Evolutionary conservation across 306 rosid genomes (phyloP).

Genomic region (Ziziphus jujuba): DNA sequence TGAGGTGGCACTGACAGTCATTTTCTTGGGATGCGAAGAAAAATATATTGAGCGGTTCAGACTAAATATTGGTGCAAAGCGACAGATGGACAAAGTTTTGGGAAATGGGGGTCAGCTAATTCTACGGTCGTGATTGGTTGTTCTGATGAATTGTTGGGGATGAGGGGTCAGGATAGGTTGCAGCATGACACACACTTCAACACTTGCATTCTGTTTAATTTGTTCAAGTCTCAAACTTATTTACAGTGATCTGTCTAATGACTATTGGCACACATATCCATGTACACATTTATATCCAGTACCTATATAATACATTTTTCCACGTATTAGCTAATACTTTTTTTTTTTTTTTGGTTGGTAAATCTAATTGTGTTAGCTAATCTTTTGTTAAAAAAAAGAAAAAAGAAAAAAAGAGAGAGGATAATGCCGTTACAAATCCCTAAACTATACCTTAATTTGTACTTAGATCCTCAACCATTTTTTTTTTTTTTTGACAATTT

Average conservation of each 20-base stretch:
- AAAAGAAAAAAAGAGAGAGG: too few species aligned
- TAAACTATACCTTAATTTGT: too few species aligned
- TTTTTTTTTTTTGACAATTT: too few species aligned
- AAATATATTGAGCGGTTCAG: not conserved
- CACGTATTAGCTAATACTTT: too few species aligned
- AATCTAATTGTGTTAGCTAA: too few species aligned
- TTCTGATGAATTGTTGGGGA: not conserved
- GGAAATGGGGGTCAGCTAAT: not conserved
- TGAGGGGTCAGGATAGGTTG: constrained; percentile 24
- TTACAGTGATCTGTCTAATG: not conserved
- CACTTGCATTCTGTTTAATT: not conserved
- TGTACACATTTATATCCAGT: not conserved
- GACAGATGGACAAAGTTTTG: not conserved
- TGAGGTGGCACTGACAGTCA: not conserved
- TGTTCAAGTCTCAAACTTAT: not conserved
- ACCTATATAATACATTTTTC: too few species aligned
- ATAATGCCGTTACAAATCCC: too few species aligned
- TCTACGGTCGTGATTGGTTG: constrained; percentile 8
- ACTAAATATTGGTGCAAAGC: not conserved
- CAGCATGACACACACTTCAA: constrained; percentile 24
- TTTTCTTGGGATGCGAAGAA: constrained; percentile 19
- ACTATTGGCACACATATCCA: constrained; percentile 3
- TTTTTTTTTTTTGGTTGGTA: too few species aligned
- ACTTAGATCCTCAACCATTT: too few species aligned
- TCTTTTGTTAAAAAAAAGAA: too few species aligned